Percentiles rank a stretch among this genome's conserved stretches.
These are phyloP conservation scores for Leucosporidium scottii DNA, from an alignment of 768 basidiomycete species.

Conservation along the genomic window DNA sequence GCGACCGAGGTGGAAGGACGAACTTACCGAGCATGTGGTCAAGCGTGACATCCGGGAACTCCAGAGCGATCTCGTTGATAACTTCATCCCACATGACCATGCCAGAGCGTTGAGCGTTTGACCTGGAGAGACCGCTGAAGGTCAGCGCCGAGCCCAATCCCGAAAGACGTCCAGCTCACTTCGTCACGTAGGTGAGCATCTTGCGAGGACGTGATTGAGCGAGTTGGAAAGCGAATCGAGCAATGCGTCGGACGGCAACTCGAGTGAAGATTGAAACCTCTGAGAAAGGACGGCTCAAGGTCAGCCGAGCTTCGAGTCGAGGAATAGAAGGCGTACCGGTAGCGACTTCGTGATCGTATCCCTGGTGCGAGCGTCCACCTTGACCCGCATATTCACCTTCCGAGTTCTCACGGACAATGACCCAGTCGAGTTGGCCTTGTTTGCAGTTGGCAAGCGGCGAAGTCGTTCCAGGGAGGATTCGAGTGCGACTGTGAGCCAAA, in stretches of 20 bases:
- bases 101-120: constrained; percentile 35
- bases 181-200: constrained; percentile 52
- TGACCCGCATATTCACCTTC: constrained; percentile 55
- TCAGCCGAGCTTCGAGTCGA: neutral
- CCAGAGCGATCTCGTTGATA: constrained; percentile 49
- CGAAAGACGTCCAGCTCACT: constrained; percentile 46
- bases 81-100: constrained; percentile 42
- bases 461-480: constrained; percentile 49
- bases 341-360: constrained; percentile 39
- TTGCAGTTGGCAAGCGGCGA: constrained; percentile 50
- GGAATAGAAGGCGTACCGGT: constrained; percentile 36
- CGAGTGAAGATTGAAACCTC: constrained; percentile 50
- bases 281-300: constrained; percentile 24
- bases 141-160: constrained; percentile 25
- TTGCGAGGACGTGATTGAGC: constrained; percentile 51
- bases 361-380: constrained; percentile 42
- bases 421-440: constrained; percentile 49
- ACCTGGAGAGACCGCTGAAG: neutral
- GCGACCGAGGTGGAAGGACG: neutral
- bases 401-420: constrained; percentile 54
- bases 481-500: constrained; percentile 49
- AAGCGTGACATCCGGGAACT: constrained; percentile 50
- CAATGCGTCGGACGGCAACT: constrained; percentile 49
- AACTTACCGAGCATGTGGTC: neutral
- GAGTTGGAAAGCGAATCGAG: constrained; percentile 53